phyloP scores from a whole-genome alignment of 1,284 basidiomycete genomes.

The Ganoderma resinaceum region DNA sequence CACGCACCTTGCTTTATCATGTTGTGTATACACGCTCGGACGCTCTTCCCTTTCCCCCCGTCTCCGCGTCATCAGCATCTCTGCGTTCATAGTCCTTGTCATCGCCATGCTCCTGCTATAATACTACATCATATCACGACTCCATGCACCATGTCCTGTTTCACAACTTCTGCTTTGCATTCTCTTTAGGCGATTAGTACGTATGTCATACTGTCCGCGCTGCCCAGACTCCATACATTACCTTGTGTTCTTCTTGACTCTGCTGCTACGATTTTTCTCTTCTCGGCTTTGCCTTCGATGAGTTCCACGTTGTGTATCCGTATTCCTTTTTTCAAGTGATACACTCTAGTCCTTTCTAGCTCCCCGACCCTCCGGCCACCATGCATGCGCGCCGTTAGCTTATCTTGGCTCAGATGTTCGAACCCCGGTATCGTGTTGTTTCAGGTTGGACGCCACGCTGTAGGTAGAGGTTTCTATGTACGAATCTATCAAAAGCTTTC shows the following conservation, averaged over 20 bases:
- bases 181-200: conserved; percentile 20
- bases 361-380: neutral
- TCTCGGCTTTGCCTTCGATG: conserved; percentile 18
- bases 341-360: neutral
- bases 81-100: neutral
- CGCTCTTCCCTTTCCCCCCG: conserved; percentile 7
- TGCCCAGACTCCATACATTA: conserved; percentile 18
- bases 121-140: conserved; percentile 5
- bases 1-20: conserved; percentile 38
- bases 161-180: conserved; percentile 7
- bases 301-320: conserved; percentile 13
- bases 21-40: conserved; percentile 31
- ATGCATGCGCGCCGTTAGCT: neutral
- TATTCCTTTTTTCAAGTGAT: conserved; percentile 10
- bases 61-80: neutral
- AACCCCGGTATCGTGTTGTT: neutral
- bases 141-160: conserved; percentile 1
- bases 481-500: neutral
- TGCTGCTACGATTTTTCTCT: conserved; percentile 11
- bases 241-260: conserved; percentile 22
- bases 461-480: conserved; percentile 7
- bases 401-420: neutral
- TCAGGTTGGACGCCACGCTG: conserved; percentile 3
- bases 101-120: conserved; percentile 2
- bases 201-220: conserved; percentile 23